phyloP scores from a whole-genome alignment of 345 rosid genomes.

The Xanthoceras sorbifolium region DNA sequence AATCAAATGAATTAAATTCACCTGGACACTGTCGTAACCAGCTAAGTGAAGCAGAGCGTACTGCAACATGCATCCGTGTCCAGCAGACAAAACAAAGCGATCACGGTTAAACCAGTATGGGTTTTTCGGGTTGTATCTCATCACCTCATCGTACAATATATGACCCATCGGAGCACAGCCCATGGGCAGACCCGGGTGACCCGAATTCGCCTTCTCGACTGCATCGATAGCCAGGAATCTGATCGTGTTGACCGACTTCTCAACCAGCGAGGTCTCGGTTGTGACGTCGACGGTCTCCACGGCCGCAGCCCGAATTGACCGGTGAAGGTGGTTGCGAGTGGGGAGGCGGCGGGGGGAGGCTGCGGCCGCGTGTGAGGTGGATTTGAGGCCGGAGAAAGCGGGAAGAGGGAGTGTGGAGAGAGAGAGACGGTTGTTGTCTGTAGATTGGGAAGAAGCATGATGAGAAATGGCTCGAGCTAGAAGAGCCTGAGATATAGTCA shows the following conservation, averaged over 20 bases:
- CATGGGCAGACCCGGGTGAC: conserved; percentile 97
- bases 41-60: conserved; percentile 96
- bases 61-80: conserved; percentile 95
- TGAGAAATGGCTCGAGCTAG: conserved; percentile 51
- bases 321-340: conserved; percentile 12
- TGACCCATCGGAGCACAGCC: conserved; percentile 97
- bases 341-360: conserved; percentile 32
- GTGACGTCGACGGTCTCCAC: conserved; percentile 54
- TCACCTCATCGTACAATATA: conserved; percentile 81
- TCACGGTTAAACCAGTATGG: conserved; percentile 99
- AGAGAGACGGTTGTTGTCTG: conserved; percentile 48
- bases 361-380: conserved; percentile 31
- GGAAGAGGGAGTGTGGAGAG: conserved; percentile 45
- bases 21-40: conserved; percentile 90
- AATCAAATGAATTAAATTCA: conserved; percentile 17
- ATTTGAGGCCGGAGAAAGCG: conserved; percentile 53
- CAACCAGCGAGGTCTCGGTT: conserved; percentile 68
- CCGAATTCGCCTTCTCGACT: conserved; percentile 96
- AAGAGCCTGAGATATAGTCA: conserved; percentile 56
- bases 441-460: conserved; percentile 39
- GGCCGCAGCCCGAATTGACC: conserved; percentile 45
- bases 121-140: conserved; percentile 92
- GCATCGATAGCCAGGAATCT: conserved; percentile 89
- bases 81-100: conserved; percentile 93
- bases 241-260: conserved; percentile 78